Evolutionary conservation across 176 grass and related monocot genomes (phyloP).

Genomic region (Aegilops umbellulata): DNA sequence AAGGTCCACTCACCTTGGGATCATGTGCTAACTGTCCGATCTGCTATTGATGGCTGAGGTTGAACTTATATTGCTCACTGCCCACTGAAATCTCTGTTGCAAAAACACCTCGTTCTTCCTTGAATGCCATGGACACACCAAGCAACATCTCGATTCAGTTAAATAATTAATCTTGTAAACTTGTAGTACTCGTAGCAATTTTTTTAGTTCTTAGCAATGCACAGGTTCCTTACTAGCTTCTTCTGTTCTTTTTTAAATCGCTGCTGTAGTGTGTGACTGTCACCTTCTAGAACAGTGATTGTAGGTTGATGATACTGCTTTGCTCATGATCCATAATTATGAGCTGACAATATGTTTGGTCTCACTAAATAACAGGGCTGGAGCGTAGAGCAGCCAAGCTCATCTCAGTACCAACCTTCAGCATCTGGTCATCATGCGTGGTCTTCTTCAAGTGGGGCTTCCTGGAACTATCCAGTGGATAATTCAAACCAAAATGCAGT

Average conservation of each 20-base stretch:
- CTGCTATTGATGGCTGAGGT: not conserved
- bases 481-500: slow-evolving; percentile 37
- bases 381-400: slow-evolving; percentile 36
- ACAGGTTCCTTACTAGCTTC: not conserved
- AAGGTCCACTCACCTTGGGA: not conserved
- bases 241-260: not conserved
- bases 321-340: slow-evolving; percentile 4
- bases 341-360: slow-evolving; percentile 19
- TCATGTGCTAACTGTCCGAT: not conserved
- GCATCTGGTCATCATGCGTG: slow-evolving; percentile 38
- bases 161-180: too few species aligned
- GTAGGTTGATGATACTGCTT: slow-evolving; percentile 4
- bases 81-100: not conserved
- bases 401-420: slow-evolving; percentile 49
- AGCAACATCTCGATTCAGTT: too few species aligned
- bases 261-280: not conserved
- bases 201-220: not conserved
- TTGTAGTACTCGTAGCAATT: too few species aligned
- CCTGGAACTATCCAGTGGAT: slow-evolving; percentile 52
- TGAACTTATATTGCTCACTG: not conserved
- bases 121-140: not conserved
- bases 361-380: slow-evolving; percentile 30
- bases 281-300: not conserved
- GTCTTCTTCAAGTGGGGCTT: slow-evolving; percentile 29
- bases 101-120: not conserved